Conservation (phyloP, 2,329 filamentous ascomycete species). For the Leptodontidium sp. region DNA sequence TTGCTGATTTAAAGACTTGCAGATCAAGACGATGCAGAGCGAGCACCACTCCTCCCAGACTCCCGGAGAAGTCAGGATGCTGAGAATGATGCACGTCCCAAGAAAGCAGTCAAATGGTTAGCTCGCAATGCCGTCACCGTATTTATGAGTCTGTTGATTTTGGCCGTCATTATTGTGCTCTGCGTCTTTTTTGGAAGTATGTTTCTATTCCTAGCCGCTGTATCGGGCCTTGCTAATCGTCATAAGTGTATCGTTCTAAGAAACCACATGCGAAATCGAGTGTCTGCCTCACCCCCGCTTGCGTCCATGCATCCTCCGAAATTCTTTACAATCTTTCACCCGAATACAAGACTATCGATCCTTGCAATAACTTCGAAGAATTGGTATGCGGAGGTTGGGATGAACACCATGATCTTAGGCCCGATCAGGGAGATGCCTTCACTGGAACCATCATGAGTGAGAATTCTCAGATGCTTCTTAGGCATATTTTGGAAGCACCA, state of each 20-base stretch:
- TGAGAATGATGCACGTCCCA: constrained; percentile 17
- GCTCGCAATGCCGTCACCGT: constrained; percentile 40
- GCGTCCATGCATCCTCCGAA: constrained; percentile 68
- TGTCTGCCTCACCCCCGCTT: constrained; percentile 65
- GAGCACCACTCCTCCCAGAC: constrained; percentile 38
- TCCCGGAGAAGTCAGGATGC: constrained; percentile 22
- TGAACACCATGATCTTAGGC: constrained; percentile 68
- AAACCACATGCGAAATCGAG: constrained; percentile 30
- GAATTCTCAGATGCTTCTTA: constrained; percentile 63
- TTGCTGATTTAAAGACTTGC: neutral
- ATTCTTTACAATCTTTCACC: constrained; percentile 69
- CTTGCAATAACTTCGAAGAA: constrained; percentile 74
- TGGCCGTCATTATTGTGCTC: constrained; percentile 41
- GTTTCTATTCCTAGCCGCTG: constrained; percentile 2
- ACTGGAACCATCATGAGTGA: constrained; percentile 69
- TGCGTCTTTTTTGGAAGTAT: constrained; percentile 41
- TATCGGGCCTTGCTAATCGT: neutral
- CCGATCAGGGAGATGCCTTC: constrained; percentile 68
- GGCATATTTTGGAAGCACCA: constrained; percentile 68
- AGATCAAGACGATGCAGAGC: constrained; percentile 31
- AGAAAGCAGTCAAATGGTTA: constrained; percentile 34
- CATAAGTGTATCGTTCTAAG: constrained; percentile 30
- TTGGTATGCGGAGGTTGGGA: constrained; percentile 74
- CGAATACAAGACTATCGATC: constrained; percentile 68
- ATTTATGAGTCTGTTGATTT: constrained; percentile 38